Evolutionary conservation across 1,284 basidiomycete genomes (phyloP).

Genomic region (Exobasidium cylindrosporum): DNA sequence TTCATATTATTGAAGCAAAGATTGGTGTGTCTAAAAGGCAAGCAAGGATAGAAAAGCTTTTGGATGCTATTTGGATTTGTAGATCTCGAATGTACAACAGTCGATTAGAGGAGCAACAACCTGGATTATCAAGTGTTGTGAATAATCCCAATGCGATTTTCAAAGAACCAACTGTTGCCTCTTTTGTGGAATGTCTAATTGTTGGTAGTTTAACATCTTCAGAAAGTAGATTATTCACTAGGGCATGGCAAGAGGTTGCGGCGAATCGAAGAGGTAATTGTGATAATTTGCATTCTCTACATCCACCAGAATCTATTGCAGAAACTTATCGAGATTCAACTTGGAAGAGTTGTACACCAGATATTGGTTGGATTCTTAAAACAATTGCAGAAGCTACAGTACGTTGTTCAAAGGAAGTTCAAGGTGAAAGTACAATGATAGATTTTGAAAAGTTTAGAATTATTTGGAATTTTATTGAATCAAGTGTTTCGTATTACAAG

Average conservation of each 20-base stretch:
- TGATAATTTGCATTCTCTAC: constrained; percentile 31
- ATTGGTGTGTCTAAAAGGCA: constrained; percentile 43
- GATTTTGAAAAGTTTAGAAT: constrained; percentile 48
- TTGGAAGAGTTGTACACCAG: constrained; percentile 31
- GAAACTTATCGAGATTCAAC: constrained; percentile 17
- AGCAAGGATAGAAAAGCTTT: constrained; percentile 36
- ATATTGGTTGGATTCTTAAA: constrained; percentile 49
- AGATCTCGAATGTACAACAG: constrained; percentile 39
- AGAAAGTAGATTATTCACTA: constrained; percentile 39
- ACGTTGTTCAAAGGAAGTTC: constrained; percentile 9
- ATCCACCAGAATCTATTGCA: constrained; percentile 22
- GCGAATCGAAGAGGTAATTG: constrained; percentile 25
- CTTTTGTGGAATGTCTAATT: constrained; percentile 49
- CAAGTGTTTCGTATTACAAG: constrained; percentile 19
- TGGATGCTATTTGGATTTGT: constrained; percentile 48
- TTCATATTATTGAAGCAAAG: constrained; percentile 45
- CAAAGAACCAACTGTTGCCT: constrained; percentile 41
- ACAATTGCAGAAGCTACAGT: constrained; percentile 41
- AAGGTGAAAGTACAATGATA: constrained; percentile 29
- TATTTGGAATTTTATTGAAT: constrained; percentile 41
- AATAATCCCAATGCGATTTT: constrained; percentile 23
- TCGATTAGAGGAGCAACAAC: constrained; percentile 11
- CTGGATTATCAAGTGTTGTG: background rate
- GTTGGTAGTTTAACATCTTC: constrained; percentile 38
- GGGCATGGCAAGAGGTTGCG: constrained; percentile 49